Percentiles rank a stretch among this genome's conserved stretches.
These are phyloP conservation scores for Ustilago shanxiensis DNA, from an alignment of 1,284 basidiomycete species.

Conservation along the genomic window DNA sequence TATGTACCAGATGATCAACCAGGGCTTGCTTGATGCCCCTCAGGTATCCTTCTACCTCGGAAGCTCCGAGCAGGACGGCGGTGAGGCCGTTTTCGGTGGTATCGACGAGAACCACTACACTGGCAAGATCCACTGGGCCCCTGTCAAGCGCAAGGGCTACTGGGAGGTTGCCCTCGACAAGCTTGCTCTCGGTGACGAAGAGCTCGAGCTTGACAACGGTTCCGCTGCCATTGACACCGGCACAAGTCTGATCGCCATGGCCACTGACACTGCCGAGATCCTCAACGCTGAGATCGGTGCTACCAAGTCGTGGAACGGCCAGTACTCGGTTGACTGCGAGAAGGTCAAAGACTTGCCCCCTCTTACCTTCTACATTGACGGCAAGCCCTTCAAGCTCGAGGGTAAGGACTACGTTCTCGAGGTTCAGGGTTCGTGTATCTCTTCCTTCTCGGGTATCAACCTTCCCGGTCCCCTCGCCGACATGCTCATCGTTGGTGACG, in stretches of 20 bases:
- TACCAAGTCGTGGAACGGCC: slow-evolving; percentile 66
- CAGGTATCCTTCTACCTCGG: slow-evolving; percentile 97
- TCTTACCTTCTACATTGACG: slow-evolving; percentile 78
- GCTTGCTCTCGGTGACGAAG: slow-evolving; percentile 75
- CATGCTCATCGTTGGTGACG: slow-evolving; percentile 90
- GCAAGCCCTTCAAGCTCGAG: slow-evolving; percentile 78
- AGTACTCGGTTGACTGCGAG: slow-evolving; percentile 80
- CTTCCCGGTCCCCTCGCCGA: slow-evolving; percentile 87
- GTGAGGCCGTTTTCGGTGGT: slow-evolving; percentile 93
- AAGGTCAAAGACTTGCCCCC: slow-evolving; percentile 87
- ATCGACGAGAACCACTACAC: slow-evolving; percentile 83
- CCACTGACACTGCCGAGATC: slow-evolving; percentile 96
- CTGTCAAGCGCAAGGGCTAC: slow-evolving; percentile 94
- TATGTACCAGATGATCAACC: slow-evolving; percentile 92
- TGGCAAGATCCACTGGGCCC: slow-evolving; percentile 88
- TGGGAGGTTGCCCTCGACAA: slow-evolving; percentile 77
- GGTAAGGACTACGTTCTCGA: slow-evolving; percentile 89
- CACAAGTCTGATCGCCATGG: slow-evolving; percentile 89
- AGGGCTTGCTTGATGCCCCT: slow-evolving; percentile 84
- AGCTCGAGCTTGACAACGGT: slow-evolving; percentile 85
- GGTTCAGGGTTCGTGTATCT: slow-evolving; percentile 91
- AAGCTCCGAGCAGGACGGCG: slow-evolving; percentile 86
- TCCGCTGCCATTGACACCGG: slow-evolving; percentile 83
- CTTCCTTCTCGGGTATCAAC: slow-evolving; percentile 91
- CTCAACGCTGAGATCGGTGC: slow-evolving; percentile 84